Evolutionary conservation across 345 rosid species (phyloP).

Genomic region (Hibiscus tridactylites): DNA sequence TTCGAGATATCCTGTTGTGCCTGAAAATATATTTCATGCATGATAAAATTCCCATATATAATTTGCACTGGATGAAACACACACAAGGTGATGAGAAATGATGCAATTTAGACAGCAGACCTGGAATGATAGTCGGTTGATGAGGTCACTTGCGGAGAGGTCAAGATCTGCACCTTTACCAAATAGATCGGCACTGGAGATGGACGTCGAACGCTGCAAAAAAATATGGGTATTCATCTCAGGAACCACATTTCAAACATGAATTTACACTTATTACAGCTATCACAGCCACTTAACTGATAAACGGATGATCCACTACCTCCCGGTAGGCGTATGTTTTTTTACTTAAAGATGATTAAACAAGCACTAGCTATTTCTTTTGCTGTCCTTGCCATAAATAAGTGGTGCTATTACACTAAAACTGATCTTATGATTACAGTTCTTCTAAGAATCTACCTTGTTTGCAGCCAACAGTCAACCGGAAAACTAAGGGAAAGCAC

Average conservation of each 20-base stretch:
- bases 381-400: background rate
- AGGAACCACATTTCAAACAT: background rate
- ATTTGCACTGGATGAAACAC: no score
- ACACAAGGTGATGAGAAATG: background rate
- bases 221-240: background rate
- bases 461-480: background rate
- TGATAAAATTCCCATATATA: background rate
- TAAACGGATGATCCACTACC: background rate
- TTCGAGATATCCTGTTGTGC: slow-evolving; percentile 90
- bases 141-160: slow-evolving; percentile 75
- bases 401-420: background rate
- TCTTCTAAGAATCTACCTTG: background rate
- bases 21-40: slow-evolving; percentile 25
- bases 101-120: slow-evolving; percentile 23
- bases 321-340: background rate
- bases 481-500: background rate
- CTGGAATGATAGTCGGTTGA: slow-evolving; percentile 84
- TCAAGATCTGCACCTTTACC: slow-evolving; percentile 53
- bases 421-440: background rate
- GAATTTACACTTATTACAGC: background rate
- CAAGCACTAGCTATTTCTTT: no score
- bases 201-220: slow-evolving; percentile 74
- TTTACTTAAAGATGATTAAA: no score
- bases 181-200: slow-evolving; percentile 93
- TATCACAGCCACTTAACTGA: background rate